Evolutionary conservation across 139 green algal genomes (phyloP).

Genomic region (Chlamydomonas sp.): DNA sequence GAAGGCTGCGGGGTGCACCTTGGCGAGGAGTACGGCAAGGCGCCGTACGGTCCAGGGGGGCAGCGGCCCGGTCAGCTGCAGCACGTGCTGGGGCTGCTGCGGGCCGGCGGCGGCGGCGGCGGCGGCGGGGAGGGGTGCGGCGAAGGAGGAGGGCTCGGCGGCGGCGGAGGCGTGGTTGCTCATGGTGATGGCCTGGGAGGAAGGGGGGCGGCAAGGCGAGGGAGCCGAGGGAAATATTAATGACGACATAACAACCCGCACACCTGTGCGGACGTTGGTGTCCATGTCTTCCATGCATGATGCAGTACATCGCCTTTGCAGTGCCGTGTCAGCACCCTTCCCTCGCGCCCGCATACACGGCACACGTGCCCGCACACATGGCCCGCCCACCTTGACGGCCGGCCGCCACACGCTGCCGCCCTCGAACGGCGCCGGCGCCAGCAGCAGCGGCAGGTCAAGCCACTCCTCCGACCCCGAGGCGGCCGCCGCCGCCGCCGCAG

Average conservation of each 20-base stretch:
- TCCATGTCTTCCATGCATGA: not conserved
- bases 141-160: not conserved
- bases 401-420: conserved; percentile 44
- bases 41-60: conserved; percentile 32
- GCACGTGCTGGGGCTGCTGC: not conserved
- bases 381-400: conserved; percentile 20
- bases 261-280: not conserved
- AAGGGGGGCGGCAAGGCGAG: not conserved
- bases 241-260: not conserved
- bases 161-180: not conserved
- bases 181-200: conserved; percentile 1
- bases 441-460: conserved; percentile 67
- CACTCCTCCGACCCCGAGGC: not conserved
- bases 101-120: not conserved
- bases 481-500: not conserved
- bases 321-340: no score
- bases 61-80: conserved; percentile 31
- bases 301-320: no score
- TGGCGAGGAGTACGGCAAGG: not conserved
- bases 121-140: not conserved
- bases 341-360: not conserved
- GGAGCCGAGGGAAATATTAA: not conserved
- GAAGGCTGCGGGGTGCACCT: not conserved
- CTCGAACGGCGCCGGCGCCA: conserved; percentile 65
- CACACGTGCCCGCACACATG: not conserved